Conservation (phyloP, 2,329 filamentous ascomycete species). For the Drechslerella dactyloides region DNA sequence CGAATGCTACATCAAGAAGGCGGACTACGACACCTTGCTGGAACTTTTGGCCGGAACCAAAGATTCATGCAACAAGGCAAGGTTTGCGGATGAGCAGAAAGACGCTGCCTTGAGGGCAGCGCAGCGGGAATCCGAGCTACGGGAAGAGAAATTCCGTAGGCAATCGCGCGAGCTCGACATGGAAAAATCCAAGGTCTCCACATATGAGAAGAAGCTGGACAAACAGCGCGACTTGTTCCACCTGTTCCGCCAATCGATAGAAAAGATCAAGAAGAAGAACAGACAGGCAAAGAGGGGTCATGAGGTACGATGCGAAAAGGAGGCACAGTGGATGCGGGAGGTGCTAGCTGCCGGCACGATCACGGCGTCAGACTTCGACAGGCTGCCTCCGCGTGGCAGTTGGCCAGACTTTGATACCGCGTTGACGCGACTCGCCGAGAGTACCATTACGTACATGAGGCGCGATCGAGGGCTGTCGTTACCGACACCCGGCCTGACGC, state of each 20-base stretch:
- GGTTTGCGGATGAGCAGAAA: not conserved
- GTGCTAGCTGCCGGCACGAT: constrained; percentile 12
- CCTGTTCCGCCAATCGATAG: not conserved
- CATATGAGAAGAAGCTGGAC: constrained; percentile 23
- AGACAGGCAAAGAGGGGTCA: constrained; percentile 7
- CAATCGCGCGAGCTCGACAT: constrained; percentile 5
- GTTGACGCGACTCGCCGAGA: not conserved
- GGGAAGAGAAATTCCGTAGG: not conserved
- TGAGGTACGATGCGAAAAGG: not conserved
- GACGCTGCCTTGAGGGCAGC: not conserved
- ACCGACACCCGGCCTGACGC: constrained; percentile 1
- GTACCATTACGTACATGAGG: constrained; percentile 7
- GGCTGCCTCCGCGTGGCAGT: not conserved
- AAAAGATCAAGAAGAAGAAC: constrained; percentile 1
- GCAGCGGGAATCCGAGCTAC: not conserved
- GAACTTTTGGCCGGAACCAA: too few species aligned
- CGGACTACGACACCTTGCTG: too few species aligned
- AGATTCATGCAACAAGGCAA: too few species aligned
- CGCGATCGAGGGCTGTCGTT: constrained; percentile 10
- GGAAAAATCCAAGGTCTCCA: constrained; percentile 21
- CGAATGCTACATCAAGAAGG: too few species aligned
- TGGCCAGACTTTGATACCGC: constrained; percentile 16
- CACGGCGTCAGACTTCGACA: constrained; percentile 15
- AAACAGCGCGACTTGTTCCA: constrained; percentile 2
- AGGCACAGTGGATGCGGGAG: constrained; percentile 13